Conservation (phyloP, 1,139 yeast species). For the Barnettozyma hawaiiensis region DNA sequence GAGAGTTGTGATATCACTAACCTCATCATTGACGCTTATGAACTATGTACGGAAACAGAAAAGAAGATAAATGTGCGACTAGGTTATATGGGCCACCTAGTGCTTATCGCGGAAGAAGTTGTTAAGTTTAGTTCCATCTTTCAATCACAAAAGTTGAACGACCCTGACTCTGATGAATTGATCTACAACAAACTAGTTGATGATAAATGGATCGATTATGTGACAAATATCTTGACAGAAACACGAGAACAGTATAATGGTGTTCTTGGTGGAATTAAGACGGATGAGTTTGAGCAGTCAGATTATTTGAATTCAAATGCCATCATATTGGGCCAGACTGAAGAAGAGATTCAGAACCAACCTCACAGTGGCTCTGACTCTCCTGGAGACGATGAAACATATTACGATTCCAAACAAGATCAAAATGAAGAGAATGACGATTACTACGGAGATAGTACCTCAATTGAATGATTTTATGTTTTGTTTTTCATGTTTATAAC, state of each 20-base stretch:
- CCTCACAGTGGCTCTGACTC: conserved; percentile 4
- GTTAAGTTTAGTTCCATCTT: conserved; percentile 64
- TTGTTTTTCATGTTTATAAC: neutral
- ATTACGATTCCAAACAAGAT: conserved; percentile 5
- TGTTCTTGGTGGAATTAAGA: conserved; percentile 66
- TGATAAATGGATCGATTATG: conserved; percentile 78
- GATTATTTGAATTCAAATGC: conserved; percentile 24
- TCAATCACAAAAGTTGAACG: conserved; percentile 27
- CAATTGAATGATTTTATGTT: conserved; percentile 27
- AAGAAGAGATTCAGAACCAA: conserved; percentile 24
- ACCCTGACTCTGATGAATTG: conserved; percentile 25
- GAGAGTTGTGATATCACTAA: conserved; percentile 76
- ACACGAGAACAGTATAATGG: conserved; percentile 93
- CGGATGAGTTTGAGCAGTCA: conserved; percentile 20
- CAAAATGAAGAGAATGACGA: conserved; percentile 29
- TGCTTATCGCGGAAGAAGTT: conserved; percentile 93
- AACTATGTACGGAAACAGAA: conserved; percentile 66
- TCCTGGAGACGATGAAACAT: conserved; percentile 11
- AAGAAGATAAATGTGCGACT: conserved; percentile 53
- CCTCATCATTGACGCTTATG: conserved; percentile 79
- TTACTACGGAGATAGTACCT: neutral
- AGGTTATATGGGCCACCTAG: conserved; percentile 97
- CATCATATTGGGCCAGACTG: conserved; percentile 26
- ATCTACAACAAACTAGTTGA: conserved; percentile 32
- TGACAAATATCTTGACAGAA: conserved; percentile 75